These are phyloP conservation scores for Phyllosticta citribraziliensis DNA, from an alignment of 2,329 filamentous ascomycete species.

Conservation along the genomic window DNA sequence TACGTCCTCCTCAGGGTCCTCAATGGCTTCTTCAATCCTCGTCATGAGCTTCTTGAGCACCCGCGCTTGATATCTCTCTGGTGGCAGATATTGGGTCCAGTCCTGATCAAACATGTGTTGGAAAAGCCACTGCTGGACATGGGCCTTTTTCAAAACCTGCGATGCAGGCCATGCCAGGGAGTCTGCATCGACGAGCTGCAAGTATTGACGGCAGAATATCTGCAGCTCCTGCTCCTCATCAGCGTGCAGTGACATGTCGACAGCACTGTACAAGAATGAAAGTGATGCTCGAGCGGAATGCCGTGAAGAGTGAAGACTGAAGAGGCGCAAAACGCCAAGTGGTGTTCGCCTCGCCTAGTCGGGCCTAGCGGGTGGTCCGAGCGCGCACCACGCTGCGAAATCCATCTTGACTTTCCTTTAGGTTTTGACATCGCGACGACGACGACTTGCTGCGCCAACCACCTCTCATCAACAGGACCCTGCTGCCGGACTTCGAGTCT, in stretches of 20 bases:
- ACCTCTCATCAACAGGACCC: conserved; percentile 7
- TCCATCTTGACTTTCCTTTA: not conserved
- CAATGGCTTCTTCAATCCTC: conserved; percentile 62
- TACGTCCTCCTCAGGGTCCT: conserved; percentile 83
- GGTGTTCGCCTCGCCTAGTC: not conserved
- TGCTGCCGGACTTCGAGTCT: conserved; percentile 8
- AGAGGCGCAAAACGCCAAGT: too few species aligned
- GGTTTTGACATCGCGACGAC: not conserved
- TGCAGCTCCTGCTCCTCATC: conserved; percentile 19
- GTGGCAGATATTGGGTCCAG: conserved; percentile 48
- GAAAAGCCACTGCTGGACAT: conserved; percentile 59
- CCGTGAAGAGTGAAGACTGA: not conserved
- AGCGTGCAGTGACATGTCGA: not conserved
- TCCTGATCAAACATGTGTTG: conserved; percentile 54
- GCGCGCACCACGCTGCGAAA: not conserved
- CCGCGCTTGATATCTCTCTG: conserved; percentile 58
- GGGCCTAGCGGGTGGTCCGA: not conserved
- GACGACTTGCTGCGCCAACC: conserved; percentile 11
- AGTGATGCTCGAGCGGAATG: not conserved
- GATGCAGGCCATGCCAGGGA: conserved; percentile 54
- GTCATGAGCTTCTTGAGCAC: conserved; percentile 64
- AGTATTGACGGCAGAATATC: conserved; percentile 62
- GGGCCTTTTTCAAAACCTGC: conserved; percentile 46
- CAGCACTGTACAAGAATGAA: not conserved
- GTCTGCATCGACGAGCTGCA: conserved; percentile 59